phyloP scores from a whole-genome alignment of 1,139 yeast species.

The Saccharomycopsis hybrid region DNA sequence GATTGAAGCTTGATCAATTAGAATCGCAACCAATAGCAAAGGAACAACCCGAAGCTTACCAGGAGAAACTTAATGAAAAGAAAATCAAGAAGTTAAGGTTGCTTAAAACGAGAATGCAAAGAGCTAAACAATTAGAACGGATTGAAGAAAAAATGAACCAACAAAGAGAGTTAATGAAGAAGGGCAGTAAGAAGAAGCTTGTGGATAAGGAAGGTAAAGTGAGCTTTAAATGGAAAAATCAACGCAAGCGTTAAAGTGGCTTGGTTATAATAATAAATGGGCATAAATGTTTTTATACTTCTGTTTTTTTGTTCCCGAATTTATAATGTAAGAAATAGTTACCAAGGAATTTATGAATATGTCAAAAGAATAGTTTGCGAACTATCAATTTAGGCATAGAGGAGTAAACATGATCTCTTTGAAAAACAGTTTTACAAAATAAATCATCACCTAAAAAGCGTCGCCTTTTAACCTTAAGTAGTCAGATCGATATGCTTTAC shows the following conservation, averaged over 20 bases:
- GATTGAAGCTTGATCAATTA: slow-evolving; percentile 60
- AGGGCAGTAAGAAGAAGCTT: slow-evolving; percentile 78
- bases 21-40: slow-evolving; percentile 6
- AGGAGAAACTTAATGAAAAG: slow-evolving; percentile 26
- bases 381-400: too few relatives aligned
- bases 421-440: too few relatives aligned
- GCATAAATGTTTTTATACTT: too few relatives aligned
- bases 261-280: too few relatives aligned
- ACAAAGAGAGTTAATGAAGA: slow-evolving; percentile 84
- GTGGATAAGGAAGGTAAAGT: slow-evolving; percentile 57
- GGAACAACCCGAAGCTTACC: slow-evolving; percentile 7
- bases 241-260: slow-evolving; percentile 60
- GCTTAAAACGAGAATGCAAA: slow-evolving; percentile 53
- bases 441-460: too few relatives aligned
- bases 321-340: too few relatives aligned
- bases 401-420: too few relatives aligned
- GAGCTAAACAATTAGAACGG: slow-evolving; percentile 57
- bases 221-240: slow-evolving; percentile 80
- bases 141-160: slow-evolving; percentile 69
- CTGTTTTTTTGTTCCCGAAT: too few relatives aligned
- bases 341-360: too few relatives aligned
- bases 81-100: slow-evolving; percentile 52
- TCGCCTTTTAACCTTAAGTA: too few relatives aligned
- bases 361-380: too few relatives aligned
- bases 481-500: too few relatives aligned